Evolutionary conservation across 2,329 filamentous ascomycete species (phyloP), one percentile per base, ranked within the genome.

Genomic region (Paraphaeosphaeria minitans): DNA sequence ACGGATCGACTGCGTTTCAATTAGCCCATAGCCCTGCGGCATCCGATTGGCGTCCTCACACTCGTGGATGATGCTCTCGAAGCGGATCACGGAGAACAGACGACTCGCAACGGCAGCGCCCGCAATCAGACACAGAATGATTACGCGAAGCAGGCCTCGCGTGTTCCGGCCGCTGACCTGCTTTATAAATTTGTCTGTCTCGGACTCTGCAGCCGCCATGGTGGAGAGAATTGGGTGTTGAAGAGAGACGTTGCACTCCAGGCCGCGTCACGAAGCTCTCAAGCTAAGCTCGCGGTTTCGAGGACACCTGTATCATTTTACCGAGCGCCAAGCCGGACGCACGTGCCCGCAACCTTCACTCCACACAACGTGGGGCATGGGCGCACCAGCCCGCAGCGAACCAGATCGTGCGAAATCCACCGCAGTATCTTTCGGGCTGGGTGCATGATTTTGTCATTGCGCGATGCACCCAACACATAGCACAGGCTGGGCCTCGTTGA

Each of bases 41-140:
- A 7, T 24, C 6, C 19, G 35, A 58, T 58, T 54, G 60, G 54
- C 42, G 56, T 64, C 89, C 93, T 80, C 78, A 97, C 95, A 99
- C 85, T 99, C 95, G 85, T 99, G 95, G 75, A 99, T 99, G 75
- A 99, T 99, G 82, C 92, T 97, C 82, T 99, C 95, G 77, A 99
- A 99, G 68, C 95, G 91, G 80, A 99, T 98, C 67, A 99, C 95
- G 73, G 93, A 97, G 85, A 99, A 99, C 68, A 99, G 84, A 80
- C 95, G 92, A 80, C 93, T 97, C 67, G 93, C 87, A 75, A 98
- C 87, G 67, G 94, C 93, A 63, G 95, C 93, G 58, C 87, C 93
- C 66, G 95, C 95, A 79, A 99, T 97, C 74, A 94, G 87, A 74
- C 84, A 85, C 70, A 99, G 87, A 81, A 99, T 99, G 74, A 96